Conservation (phyloP, 2,329 filamentous ascomycete genomes). For the Pseudocercospora vitis region DNA sequence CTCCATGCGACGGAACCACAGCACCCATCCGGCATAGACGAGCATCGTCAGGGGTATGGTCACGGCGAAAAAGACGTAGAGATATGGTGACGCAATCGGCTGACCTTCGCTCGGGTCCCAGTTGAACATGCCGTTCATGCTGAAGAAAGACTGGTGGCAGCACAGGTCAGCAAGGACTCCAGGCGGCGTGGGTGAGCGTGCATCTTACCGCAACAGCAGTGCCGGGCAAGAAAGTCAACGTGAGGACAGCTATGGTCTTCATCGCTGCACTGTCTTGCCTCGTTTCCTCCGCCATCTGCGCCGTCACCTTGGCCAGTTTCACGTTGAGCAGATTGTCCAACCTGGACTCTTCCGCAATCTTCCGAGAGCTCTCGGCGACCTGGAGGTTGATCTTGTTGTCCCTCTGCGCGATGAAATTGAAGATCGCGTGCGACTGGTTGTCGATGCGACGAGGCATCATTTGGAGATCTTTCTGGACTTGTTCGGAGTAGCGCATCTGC, state of each 20-base stretch:
- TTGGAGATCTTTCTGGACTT: conserved; percentile 36
- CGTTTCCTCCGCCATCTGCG: conserved; percentile 37
- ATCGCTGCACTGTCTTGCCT: conserved; percentile 44
- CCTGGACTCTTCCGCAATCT: conserved; percentile 37
- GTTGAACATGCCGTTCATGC: conserved; percentile 37
- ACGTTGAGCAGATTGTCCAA: conserved; percentile 39
- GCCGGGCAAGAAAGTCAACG: conserved; percentile 46
- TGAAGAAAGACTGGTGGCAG: conserved; percentile 34
- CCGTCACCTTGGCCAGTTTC: conserved; percentile 38
- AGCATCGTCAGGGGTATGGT: conserved; percentile 37
- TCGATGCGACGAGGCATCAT: conserved; percentile 39
- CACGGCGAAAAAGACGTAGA: conserved; percentile 38
- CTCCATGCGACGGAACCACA: conserved; percentile 34
- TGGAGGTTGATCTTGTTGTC: conserved; percentile 39
- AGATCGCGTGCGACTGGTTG: conserved; percentile 39
- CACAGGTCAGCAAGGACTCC: conserved; percentile 13
- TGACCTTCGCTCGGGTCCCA: conserved; percentile 26
- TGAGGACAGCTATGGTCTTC: conserved; percentile 49
- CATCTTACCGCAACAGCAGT: conserved; percentile 38
- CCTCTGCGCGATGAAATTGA: conserved; percentile 36
- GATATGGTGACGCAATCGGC: conserved; percentile 33
- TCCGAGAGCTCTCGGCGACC: conserved; percentile 37
- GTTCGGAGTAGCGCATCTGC: conserved; percentile 37
- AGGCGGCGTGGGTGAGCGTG: neutral
- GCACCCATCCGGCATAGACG: conserved; percentile 34